These are phyloP conservation scores for Symbiodinium pilosum DNA, from an alignment of 73 alveolate species.

Conservation along the genomic window DNA sequence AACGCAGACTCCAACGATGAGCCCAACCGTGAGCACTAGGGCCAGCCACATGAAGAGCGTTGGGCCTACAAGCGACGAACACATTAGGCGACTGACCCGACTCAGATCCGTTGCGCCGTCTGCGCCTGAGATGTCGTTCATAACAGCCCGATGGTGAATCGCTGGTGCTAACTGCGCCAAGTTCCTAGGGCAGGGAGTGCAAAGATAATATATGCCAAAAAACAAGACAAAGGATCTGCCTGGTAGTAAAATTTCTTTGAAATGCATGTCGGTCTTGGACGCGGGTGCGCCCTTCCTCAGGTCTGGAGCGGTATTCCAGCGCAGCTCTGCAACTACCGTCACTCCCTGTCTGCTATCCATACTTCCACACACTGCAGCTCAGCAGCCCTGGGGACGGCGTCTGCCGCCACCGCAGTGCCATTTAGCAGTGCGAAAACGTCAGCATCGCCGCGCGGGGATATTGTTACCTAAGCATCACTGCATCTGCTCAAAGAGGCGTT, in stretches of 20 bases:
- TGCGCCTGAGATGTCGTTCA: neutral
- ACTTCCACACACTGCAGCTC: neutral
- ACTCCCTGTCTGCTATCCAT: too few species aligned
- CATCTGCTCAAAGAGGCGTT: too few species aligned
- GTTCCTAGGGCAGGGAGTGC: too few species aligned
- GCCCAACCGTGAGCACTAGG: neutral
- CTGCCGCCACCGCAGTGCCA: neutral
- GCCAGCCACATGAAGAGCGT: slow-evolving; percentile 9
- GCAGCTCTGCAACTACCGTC: too few species aligned
- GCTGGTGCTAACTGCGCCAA: neutral
- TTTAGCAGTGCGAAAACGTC: neutral
- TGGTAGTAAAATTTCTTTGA: neutral
- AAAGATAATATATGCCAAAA: too few species aligned
- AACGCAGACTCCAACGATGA: neutral
- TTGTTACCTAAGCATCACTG: neutral
- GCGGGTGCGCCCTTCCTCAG: neutral
- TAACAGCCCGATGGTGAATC: neutral
- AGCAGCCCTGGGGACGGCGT: neutral
- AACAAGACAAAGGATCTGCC: neutral
- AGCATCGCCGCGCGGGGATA: neutral
- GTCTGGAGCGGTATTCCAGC: too few species aligned
- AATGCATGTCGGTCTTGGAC: neutral
- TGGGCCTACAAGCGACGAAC: too few species aligned
- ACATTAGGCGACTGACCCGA: too few species aligned
- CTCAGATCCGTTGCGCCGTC: neutral